A percentile compares a stretch with the other conserved stretches of the same genome.
Conservation (phyloP, 177 flowering plant species). For the Vitis hybrid region DNA sequence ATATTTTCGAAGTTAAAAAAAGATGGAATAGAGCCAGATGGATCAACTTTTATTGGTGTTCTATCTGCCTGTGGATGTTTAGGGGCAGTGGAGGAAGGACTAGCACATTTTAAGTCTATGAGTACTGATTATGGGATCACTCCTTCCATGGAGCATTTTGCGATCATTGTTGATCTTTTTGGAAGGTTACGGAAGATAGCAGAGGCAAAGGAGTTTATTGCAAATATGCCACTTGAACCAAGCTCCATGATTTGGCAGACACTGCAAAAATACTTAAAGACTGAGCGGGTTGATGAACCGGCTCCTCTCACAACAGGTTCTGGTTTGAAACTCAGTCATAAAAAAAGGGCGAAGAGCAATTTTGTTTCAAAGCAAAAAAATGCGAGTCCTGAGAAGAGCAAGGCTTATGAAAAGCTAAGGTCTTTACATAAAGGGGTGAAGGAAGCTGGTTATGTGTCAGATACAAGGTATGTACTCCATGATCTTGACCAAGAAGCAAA, state of each 20-base stretch:
- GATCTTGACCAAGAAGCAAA: constrained; percentile 14
- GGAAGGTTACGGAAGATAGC: constrained; percentile 18
- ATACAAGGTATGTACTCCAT: constrained; percentile 14
- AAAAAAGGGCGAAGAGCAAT: constrained; percentile 6
- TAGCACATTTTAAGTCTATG: constrained; percentile 25
- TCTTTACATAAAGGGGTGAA: constrained; percentile 5
- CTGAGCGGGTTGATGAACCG: not conserved
- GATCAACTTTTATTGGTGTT: constrained; percentile 16
- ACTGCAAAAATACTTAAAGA: constrained; percentile 13
- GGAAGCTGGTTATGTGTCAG: constrained; percentile 1
- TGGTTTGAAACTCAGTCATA: constrained; percentile 4
- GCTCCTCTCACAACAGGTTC: not conserved
- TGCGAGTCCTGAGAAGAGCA: constrained; percentile 10
- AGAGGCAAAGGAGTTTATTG: constrained; percentile 26
- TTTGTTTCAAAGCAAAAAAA: not conserved
- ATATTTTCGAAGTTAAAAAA: constrained; percentile 18
- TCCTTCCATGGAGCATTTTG: constrained; percentile 31
- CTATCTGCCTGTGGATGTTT: constrained; percentile 18
- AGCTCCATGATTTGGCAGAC: constrained; percentile 21
- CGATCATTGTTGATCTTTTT: constrained; percentile 28
- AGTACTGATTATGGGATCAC: constrained; percentile 20
- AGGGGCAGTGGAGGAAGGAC: constrained; percentile 7
- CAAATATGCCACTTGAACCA: constrained; percentile 28
- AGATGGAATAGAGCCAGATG: constrained; percentile 15
- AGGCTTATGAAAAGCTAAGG: constrained; percentile 11